Evolutionary conservation across 1,284 basidiomycete species (phyloP), one percentile per base, ranked within the genome.

Genomic region (Irpex rosettiformis): DNA sequence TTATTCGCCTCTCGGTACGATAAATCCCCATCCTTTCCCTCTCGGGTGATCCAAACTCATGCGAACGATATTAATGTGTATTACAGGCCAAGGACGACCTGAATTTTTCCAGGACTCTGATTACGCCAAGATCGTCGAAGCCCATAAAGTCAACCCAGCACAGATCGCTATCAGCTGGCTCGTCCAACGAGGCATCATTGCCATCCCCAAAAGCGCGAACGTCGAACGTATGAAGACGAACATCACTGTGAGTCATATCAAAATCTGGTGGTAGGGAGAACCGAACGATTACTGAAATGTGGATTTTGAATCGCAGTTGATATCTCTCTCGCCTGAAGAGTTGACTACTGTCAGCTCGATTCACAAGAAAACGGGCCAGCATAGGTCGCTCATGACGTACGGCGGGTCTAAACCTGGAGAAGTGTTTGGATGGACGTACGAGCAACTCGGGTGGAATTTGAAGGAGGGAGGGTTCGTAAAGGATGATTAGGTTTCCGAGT

Each of bases 1-100:
- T 1, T 91, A 90, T 71, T 83, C 82, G 1, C 88, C 89, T 0
- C 72, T 89, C 4, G 88, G 86, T 65, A 60, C 51, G 68, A 59
- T n/a, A n/a, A n/a, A n/a, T n/a, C n/a, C n/a, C n/a, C n/a, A n/a
- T n/a, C n/a, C n/a, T n/a, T n/a, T n/a, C n/a, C n/a, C n/a, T n/a
- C n/a, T n/a, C n/a, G n/a, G n/a, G n/a, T n/a, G n/a, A n/a, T n/a
- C n/a, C n/a, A n/a, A n/a, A n/a, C n/a, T n/a, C n/a, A n/a, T n/a
- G n/a, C n/a, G n/a, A n/a, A n/a, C n/a, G n/a, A n/a, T n/a, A n/a
- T n/a, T n/a, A n/a, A n/a, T n/a, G n/a, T n/a, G n/a, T n/a, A n/a
- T n/a, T 60, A 1, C 61, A 68, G 33, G 62, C 56, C 33, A 64
- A 63, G 57, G 64, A n/a, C 65, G 66, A 54, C 64, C 67, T 10